A percentile compares a stretch with the other conserved stretches of the same genome.
Conservation (phyloP, 768 basidiomycete species). For the Hypholoma sublateritium region DNA sequence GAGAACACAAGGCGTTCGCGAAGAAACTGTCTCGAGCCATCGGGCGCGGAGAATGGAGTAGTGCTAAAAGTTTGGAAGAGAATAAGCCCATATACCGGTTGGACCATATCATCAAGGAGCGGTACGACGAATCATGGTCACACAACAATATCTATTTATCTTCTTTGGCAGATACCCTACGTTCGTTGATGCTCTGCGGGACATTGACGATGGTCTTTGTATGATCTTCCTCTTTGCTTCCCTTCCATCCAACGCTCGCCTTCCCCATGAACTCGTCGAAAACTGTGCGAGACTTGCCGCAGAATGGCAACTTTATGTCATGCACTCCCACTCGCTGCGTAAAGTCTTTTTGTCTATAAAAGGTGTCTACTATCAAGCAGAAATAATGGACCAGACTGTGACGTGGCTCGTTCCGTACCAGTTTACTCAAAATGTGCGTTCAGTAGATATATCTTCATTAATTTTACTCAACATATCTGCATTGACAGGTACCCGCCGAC, state of each 20-base stretch:
- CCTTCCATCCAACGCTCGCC: conserved; percentile 80
- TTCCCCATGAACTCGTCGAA: conserved; percentile 81
- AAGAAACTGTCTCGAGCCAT: conserved; percentile 94
- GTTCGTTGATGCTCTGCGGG: conserved; percentile 91
- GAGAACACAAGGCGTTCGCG: conserved; percentile 98
- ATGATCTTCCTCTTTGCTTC: conserved; percentile 92
- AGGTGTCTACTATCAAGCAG: conserved; percentile 97
- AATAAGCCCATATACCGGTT: conserved; percentile 88
- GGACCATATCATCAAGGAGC: conserved; percentile 97
- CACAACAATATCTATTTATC: not conserved
- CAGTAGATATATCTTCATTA: not conserved
- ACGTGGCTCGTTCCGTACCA: conserved; percentile 98
- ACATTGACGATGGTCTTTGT: conserved; percentile 96
- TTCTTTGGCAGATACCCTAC: conserved; percentile 78
- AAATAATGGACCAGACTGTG: conserved; percentile 88
- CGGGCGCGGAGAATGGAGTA: conserved; percentile 92
- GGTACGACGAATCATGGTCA: conserved; percentile 46
- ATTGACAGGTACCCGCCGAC: conserved; percentile 78
- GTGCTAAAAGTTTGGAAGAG: conserved; percentile 91
- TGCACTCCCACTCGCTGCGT: conserved; percentile 80
- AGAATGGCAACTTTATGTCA: conserved; percentile 96
- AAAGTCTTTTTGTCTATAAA: conserved; percentile 97
- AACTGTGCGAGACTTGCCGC: conserved; percentile 89
- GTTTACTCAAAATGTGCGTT: conserved; percentile 88
- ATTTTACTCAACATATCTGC: conserved; percentile 3